Conservation (phyloP, 176 grass and related monocot genomes). For the Oryza glaberrima region DNA sequence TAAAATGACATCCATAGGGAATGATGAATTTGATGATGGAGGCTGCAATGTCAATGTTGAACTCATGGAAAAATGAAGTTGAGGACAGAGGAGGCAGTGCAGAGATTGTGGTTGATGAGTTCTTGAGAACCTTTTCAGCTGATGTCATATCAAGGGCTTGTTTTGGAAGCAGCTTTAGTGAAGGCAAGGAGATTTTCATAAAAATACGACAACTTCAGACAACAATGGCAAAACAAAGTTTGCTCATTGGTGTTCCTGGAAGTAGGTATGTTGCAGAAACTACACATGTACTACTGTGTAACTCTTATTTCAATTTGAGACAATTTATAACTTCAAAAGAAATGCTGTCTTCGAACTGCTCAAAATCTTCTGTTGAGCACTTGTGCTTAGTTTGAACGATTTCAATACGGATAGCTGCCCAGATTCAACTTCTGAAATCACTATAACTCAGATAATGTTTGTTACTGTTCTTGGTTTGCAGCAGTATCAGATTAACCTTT, state of each 20-base stretch:
- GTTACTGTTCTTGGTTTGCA: neutral
- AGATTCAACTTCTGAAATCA: neutral
- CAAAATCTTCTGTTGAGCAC: neutral
- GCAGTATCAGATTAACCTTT: neutral
- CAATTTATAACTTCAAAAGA: neutral
- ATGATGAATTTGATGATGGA: slow-evolving; percentile 69
- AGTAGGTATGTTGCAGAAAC: slow-evolving; percentile 45
- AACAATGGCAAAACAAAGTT: slow-evolving; percentile 52
- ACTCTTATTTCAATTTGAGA: neutral
- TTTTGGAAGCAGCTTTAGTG: slow-evolving; percentile 69
- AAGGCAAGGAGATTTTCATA: slow-evolving; percentile 73
- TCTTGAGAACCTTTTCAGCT: slow-evolving; percentile 77
- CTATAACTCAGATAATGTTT: neutral
- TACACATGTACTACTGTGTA: neutral
- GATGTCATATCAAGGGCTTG: slow-evolving; percentile 76
- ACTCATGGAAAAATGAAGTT: slow-evolving; percentile 56
- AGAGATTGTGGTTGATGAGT: slow-evolving; percentile 73
- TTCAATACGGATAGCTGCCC: neutral
- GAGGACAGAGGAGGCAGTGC: slow-evolving; percentile 44
- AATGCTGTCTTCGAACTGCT: neutral
- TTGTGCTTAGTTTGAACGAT: neutral
- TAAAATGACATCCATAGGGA: slow-evolving; percentile 41
- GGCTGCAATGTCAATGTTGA: slow-evolving; percentile 48
- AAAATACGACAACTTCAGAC: slow-evolving; percentile 69
- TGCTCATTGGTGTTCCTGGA: slow-evolving; percentile 66